A percentile compares a stretch with the other conserved stretches of the same genome.
phyloP scores from a whole-genome alignment of 2,329 filamentous ascomycete species.

The Plectosphaerella plurivora region DNA sequence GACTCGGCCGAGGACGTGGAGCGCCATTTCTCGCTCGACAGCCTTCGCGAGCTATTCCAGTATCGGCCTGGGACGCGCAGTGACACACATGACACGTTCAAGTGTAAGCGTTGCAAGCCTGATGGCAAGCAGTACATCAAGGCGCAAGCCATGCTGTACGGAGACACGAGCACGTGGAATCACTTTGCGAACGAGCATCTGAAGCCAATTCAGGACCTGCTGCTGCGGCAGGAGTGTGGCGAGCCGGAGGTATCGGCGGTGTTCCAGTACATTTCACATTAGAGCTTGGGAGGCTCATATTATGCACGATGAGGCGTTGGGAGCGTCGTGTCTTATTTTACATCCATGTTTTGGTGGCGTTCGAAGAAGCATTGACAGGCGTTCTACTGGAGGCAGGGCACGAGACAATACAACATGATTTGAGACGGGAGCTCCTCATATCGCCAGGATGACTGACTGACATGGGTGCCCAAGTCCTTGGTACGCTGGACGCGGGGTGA shows the following conservation, averaged over 20 bases:
- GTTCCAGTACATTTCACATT: slow-evolving; percentile 97
- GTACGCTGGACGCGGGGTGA: no score
- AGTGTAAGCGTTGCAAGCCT: slow-evolving; percentile 89
- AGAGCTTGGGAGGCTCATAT: slow-evolving; percentile 1
- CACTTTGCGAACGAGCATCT: slow-evolving; percentile 84
- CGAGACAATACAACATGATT: no score
- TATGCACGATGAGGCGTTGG: no score
- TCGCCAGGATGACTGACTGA: no score
- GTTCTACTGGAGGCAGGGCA: no score
- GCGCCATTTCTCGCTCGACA: slow-evolving; percentile 90
- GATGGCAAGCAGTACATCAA: slow-evolving; percentile 86
- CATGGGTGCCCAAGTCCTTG: no score
- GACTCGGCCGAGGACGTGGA: slow-evolving; percentile 97
- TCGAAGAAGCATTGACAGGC: no score
- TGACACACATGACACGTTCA: slow-evolving; percentile 98
- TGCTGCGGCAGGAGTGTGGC: slow-evolving; percentile 79
- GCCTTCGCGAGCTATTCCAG: slow-evolving; percentile 88
- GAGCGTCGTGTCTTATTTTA: no score
- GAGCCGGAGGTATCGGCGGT: slow-evolving; percentile 85
- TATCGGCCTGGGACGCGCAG: slow-evolving; percentile 80
- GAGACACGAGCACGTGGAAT: slow-evolving; percentile 99
- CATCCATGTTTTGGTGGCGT: no score
- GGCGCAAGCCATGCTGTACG: slow-evolving; percentile 91
- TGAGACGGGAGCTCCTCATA: no score
- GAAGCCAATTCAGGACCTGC: slow-evolving; percentile 80